Percentiles rank a stretch among this genome's conserved stretches.
Evolutionary conservation across 768 basidiomycete genomes (phyloP).

Genomic region (Harrya chromipes): DNA sequence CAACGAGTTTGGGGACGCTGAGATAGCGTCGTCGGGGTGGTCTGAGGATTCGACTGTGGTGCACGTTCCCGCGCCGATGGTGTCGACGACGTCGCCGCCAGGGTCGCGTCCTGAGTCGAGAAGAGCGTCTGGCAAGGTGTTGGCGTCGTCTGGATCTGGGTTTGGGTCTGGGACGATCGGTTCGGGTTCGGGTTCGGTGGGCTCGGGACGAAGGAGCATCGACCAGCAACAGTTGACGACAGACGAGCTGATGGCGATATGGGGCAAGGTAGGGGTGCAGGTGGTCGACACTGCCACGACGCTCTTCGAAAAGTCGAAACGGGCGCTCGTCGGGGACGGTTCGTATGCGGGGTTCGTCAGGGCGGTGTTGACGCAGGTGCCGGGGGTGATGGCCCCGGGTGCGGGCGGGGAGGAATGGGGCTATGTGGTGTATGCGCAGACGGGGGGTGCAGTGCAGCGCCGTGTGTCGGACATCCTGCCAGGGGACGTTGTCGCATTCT

Average conservation of each 20-base stretch:
- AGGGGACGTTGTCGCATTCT: slow-evolving; percentile 76
- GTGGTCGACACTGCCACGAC: slow-evolving; percentile 67
- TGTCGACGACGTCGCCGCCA: not conserved
- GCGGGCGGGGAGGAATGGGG: slow-evolving; percentile 52
- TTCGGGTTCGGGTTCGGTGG: not conserved
- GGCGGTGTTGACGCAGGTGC: slow-evolving; percentile 63
- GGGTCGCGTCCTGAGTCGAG: slow-evolving; percentile 11
- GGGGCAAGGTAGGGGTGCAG: slow-evolving; percentile 72
- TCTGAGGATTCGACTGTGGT: slow-evolving; percentile 52
- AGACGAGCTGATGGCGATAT: slow-evolving; percentile 68
- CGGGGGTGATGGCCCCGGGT: slow-evolving; percentile 46
- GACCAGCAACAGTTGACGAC: slow-evolving; percentile 39
- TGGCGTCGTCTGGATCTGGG: slow-evolving; percentile 12
- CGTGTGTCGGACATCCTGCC: slow-evolving; percentile 80
- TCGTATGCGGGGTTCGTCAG: slow-evolving; percentile 76
- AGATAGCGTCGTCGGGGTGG: slow-evolving; percentile 56
- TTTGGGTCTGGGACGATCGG: not conserved
- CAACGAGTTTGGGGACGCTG: slow-evolving; percentile 48
- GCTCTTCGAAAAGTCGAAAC: slow-evolving; percentile 74
- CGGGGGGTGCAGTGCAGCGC: slow-evolving; percentile 60
- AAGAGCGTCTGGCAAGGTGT: slow-evolving; percentile 8
- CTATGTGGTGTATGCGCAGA: slow-evolving; percentile 73
- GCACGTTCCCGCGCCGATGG: slow-evolving; percentile 21
- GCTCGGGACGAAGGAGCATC: slow-evolving; percentile 5
- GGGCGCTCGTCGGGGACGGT: slow-evolving; percentile 78